Evolutionary conservation across 257 asterid genomes (phyloP).

Genomic region (Catharanthus roseus): DNA sequence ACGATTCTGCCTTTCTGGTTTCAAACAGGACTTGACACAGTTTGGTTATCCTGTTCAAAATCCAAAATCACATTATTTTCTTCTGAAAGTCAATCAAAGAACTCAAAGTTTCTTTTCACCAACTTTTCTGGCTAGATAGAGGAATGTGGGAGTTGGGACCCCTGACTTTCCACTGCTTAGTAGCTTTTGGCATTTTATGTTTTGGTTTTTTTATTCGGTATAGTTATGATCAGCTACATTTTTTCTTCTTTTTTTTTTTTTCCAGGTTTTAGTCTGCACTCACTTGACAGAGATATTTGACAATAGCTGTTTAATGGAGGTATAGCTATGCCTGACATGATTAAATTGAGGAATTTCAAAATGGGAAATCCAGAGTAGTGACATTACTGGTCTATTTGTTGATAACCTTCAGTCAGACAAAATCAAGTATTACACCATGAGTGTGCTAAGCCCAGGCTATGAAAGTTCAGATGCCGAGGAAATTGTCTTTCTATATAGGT

Average conservation of each 20-base stretch:
- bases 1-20: neutral
- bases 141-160: neutral
- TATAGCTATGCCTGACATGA: conserved; percentile 20
- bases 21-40: neutral
- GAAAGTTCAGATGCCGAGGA: conserved; percentile 57
- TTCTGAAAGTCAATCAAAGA: neutral
- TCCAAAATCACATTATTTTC: neutral
- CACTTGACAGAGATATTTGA: conserved; percentile 91
- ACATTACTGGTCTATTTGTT: conserved; percentile 11
- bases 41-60: neutral
- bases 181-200: conserved; percentile 6
- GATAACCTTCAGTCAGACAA: conserved; percentile 56
- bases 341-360: neutral
- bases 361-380: neutral
- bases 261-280: conserved; percentile 87
- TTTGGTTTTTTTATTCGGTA: neutral
- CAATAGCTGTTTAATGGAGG: conserved; percentile 65
- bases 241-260: conserved; percentile 23
- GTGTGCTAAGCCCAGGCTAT: conserved; percentile 77
- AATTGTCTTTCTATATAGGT: conserved; percentile 83
- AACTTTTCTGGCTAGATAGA: neutral
- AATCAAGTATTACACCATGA: conserved; percentile 87
- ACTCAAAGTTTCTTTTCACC: neutral
- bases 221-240: conserved; percentile 16
- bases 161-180: neutral